These are phyloP conservation scores for Calonectria pteridis DNA, from an alignment of 2,329 filamentous ascomycete species.

Conservation along the genomic window DNA sequence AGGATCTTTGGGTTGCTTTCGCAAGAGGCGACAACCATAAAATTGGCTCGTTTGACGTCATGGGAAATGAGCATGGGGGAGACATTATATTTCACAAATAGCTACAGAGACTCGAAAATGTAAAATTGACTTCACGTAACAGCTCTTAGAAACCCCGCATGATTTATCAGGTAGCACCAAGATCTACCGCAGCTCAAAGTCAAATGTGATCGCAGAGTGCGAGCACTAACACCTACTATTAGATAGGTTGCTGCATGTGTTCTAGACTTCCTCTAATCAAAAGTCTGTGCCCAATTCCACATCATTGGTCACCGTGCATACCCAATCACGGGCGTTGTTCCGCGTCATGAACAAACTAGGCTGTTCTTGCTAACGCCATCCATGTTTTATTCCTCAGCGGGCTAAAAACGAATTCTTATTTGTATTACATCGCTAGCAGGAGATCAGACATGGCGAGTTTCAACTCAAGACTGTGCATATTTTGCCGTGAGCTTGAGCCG, in stretches of 20 bases:
- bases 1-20: neutral
- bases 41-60: neutral
- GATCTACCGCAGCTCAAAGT: neutral
- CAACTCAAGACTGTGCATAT: neutral
- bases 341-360: neutral
- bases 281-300: neutral
- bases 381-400: neutral
- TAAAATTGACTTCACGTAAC: neutral
- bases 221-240: neutral
- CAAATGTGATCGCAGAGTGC: neutral
- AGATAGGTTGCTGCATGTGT: neutral
- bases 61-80: neutral
- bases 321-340: neutral
- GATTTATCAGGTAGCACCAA: neutral
- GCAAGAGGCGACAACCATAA: neutral
- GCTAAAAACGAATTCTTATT: neutral
- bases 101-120: neutral
- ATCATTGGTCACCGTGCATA: neutral
- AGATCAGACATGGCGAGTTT: neutral
- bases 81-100: neutral
- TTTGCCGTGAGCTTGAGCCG: neutral
- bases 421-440: neutral
- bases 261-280: neutral
- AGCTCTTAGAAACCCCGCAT: no score
- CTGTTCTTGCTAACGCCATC: neutral